These are phyloP conservation scores for Bisporella sp. DNA, from an alignment of 2,329 filamentous ascomycete species.

Conservation along the genomic window DNA sequence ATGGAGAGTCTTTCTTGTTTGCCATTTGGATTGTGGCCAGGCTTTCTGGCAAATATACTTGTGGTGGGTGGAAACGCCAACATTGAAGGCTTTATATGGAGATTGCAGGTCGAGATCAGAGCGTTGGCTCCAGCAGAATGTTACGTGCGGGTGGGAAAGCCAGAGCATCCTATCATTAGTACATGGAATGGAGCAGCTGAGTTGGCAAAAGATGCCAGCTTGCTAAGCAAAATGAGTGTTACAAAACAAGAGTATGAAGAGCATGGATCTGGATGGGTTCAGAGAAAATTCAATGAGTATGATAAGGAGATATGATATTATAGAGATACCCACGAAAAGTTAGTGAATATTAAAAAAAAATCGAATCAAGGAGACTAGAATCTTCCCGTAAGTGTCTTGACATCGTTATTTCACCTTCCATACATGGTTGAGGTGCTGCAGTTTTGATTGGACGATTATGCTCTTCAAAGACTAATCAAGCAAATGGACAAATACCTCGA, in stretches of 20 bases:
- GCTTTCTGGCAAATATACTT: constrained; percentile 77
- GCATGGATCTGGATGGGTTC: constrained; percentile 68
- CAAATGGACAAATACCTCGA: constrained; percentile 37
- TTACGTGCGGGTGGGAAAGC: constrained; percentile 63
- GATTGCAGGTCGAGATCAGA: constrained; percentile 69
- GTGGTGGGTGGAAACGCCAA: constrained; percentile 82
- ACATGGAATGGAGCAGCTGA: constrained; percentile 83
- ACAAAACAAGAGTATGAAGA: constrained; percentile 89
- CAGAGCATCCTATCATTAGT: constrained; percentile 67
- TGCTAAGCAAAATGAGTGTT: constrained; percentile 61
- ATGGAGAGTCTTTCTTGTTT: constrained; percentile 69
- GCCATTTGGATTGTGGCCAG: constrained; percentile 78
- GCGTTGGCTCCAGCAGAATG: constrained; percentile 70
- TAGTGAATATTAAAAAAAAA: background rate
- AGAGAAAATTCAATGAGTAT: constrained; percentile 53
- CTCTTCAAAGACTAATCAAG: background rate
- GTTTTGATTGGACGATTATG: background rate
- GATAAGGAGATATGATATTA: background rate
- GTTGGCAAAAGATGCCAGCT: constrained; percentile 61
- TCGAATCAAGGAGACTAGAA: background rate
- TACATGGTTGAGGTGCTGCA: background rate
- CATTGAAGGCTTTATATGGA: constrained; percentile 73
- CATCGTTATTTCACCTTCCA: background rate
- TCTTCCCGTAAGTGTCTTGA: background rate
- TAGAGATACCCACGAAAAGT: background rate